A percentile compares a stretch with the other conserved stretches of the same genome.
phyloP scores from a whole-genome alignment of 805 yeast genomes.

The Dipodascopsis uninucleata region DNA sequence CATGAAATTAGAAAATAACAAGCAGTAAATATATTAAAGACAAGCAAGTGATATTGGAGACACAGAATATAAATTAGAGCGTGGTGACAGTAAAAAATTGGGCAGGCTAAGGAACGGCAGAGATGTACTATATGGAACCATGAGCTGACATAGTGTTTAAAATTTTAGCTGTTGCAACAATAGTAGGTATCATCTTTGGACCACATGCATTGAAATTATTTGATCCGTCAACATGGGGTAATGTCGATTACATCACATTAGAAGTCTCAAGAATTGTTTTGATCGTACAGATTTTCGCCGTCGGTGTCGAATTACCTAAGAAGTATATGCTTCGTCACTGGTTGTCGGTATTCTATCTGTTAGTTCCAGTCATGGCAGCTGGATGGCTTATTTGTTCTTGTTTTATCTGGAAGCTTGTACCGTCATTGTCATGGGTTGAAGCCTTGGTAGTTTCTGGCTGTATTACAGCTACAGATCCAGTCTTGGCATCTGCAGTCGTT shows the following conservation, averaged over 20 bases:
- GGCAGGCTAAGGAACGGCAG: too few species aligned
- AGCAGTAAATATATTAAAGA: too few species aligned
- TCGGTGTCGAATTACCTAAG: constrained; percentile 88
- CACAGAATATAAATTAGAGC: too few species aligned
- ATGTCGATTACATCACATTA: constrained; percentile 73
- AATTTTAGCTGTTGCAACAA: constrained; percentile 59
- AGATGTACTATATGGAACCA: too few species aligned
- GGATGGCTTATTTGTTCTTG: constrained; percentile 86
- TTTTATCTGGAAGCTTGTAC: constrained; percentile 74
- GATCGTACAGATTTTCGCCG: constrained; percentile 87
- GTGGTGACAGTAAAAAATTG: too few species aligned
- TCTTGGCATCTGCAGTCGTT: constrained; percentile 90
- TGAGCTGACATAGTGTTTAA: too few species aligned
- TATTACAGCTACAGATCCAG: constrained; percentile 93
- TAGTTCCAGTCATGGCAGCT: constrained; percentile 82
- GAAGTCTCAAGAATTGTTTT: constrained; percentile 80
- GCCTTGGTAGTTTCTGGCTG: constrained; percentile 78
- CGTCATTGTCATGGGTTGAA: constrained; percentile 65
- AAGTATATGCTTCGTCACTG: constrained; percentile 84
- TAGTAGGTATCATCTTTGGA: constrained; percentile 82
- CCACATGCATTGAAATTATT: constrained; percentile 86
- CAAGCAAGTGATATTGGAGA: too few species aligned
- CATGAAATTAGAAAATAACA: too few species aligned
- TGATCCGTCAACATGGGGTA: constrained; percentile 79
- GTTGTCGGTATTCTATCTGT: constrained; percentile 66